Evolutionary conservation across 257 asterid genomes (phyloP).

Genomic region (Lycium ferocissimum): DNA sequence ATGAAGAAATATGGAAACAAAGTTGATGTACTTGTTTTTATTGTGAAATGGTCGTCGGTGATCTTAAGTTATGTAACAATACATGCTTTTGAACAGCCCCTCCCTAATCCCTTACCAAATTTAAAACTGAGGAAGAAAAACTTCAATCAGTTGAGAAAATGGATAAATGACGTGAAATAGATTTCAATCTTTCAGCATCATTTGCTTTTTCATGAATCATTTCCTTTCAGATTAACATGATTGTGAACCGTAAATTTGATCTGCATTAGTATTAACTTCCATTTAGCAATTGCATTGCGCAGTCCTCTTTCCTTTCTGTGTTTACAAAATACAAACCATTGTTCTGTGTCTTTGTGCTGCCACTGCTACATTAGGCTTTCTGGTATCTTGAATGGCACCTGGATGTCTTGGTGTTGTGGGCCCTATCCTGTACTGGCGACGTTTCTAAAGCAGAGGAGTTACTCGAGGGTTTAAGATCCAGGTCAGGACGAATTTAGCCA

Average conservation of each 20-base stretch:
- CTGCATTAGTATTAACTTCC: slow-evolving; percentile 8
- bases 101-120: background rate
- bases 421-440: slow-evolving; percentile 60
- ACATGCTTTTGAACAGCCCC: background rate
- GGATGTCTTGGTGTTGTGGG: slow-evolving; percentile 85
- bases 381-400: slow-evolving; percentile 98
- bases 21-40: background rate
- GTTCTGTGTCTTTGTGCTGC: slow-evolving; percentile 29
- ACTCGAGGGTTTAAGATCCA: slow-evolving; percentile 68
- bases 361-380: slow-evolving; percentile 52
- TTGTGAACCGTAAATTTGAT: background rate
- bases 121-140: slow-evolving; percentile 4
- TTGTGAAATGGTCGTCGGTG: background rate
- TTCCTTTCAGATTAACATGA: slow-evolving; percentile 10
- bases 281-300: background rate
- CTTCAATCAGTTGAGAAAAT: background rate
- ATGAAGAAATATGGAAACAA: slow-evolving; percentile 14
- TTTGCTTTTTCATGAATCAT: slow-evolving; percentile 13
- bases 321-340: background rate
- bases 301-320: slow-evolving; percentile 15
- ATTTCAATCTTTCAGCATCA: slow-evolving; percentile 7
- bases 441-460: slow-evolving; percentile 69
- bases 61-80: background rate
- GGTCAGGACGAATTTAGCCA: slow-evolving; percentile 46
- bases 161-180: background rate